Base-by-base conservation (phyloP, 176 grass and related monocot species). In the Cenchrus americanus region DNA sequence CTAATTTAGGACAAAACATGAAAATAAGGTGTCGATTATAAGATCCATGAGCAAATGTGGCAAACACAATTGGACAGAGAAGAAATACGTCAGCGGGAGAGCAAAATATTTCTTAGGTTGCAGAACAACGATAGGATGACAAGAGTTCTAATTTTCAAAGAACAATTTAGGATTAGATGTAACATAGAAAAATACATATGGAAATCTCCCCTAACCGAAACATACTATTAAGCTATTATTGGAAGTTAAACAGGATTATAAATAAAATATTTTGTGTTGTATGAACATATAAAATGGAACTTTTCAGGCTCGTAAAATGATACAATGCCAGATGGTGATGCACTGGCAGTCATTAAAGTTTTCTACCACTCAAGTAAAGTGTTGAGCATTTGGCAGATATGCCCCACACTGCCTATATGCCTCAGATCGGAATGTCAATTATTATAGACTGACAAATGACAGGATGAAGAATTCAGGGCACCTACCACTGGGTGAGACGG, bases 401-500 rank as follows among this genome's bases (percentile, higher is more conserved):
- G n/a, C 23, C 10, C 22, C 10, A 80, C 66, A 32, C 52, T 80
- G 11, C 10, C 27, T 30, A 73, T 62, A 70, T 60, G 57, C 37
- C 10, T 54, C 49, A 80, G 10, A 23, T 68, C 19, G 4, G 55
- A 83, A 40, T 24, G 32, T 37, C 8, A 41, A 4, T 65, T 89
- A 77, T 75, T 69, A 37, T 69, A 26, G 52, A 80, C 62, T 55
- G 23, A 75, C 10, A 68, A 62, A 53, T 4, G 53, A 69, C 5
- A 68, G 42, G 21, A 79, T 78, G 44, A 61, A 75, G n/a, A 87
- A 80, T 61, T 89, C 43, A 61, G n/a, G 66, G 66, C 1, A 69
- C 88, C 22, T 94, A 99, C 97, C 88, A 99, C 93, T 84, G 97
- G 97, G 84, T 99, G 97, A 81, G 91, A 96, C 68, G 97, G 97